Evolutionary conservation across 2,329 filamentous ascomycete species (phyloP), one percentile per base, ranked within the genome.

Genomic region (Sporothrix dimorphospora): DNA sequence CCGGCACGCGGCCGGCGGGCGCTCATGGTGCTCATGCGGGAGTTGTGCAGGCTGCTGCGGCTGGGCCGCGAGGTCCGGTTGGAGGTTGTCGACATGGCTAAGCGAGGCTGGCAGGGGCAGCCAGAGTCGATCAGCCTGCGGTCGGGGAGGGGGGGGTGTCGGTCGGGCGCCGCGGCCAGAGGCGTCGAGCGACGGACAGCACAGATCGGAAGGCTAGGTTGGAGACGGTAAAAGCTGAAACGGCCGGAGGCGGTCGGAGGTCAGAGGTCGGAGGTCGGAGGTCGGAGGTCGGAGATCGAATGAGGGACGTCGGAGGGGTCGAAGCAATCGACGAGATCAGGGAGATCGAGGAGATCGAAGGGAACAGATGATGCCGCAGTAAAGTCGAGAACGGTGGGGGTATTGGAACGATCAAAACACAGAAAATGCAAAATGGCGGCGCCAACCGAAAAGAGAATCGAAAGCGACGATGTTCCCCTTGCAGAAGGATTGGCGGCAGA

Each of bases 81-180:
- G 75, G 86, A 87, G 61, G 82, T 81, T 74, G 83, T 83, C 77
- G 86, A 88, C 86, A 88, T 88, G 75, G 72, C 70, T 57, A 70
- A 6, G 59, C 55, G 45, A 21, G 24, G 63, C 27, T 34, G 61
- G 24, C 61, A 47, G 12, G 45, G 24, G 19, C n/a, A 55, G 71
- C 71, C 40, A 47, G 74, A 11, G 73, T 59, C 42, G 70, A 71
- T 42, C 53, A 57, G 65, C 70, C 49, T 30, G 66, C 67, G 71
- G 12, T 66, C 19, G 57, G 19, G 57, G 45, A 12, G 12, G 27
- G 34, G 21, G 21, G 3, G 27, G 67, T 65, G 27, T 47, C 30
- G 59, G 59, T 53, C 27, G 65, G 30, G 30, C 16, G 42, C 24
- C 42, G n/a, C 24, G 24, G 12, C 21, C 21, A 21, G 19, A 24